Evolutionary conservation across 768 basidiomycete genomes (phyloP).

Genomic region (Paxillus involutus): DNA sequence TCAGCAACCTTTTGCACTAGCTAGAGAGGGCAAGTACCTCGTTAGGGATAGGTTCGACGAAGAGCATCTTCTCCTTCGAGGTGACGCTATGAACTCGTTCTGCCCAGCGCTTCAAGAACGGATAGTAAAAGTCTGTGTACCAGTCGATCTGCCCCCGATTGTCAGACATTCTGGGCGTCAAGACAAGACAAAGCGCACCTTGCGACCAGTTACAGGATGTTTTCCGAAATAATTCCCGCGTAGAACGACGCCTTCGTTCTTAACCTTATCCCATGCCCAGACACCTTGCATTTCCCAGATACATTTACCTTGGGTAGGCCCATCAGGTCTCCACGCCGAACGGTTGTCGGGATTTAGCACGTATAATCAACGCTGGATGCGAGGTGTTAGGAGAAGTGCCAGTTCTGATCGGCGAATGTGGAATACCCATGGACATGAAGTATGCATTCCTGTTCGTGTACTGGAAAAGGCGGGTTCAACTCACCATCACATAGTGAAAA

Average conservation of each 20-base stretch:
- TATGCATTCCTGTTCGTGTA: slow-evolving; percentile 35
- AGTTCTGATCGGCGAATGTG: slow-evolving; percentile 88
- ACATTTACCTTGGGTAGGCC: slow-evolving; percentile 62
- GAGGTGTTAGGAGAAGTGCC: slow-evolving; percentile 77
- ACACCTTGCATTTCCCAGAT: slow-evolving; percentile 95
- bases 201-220: slow-evolving; percentile 61
- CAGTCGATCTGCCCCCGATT: slow-evolving; percentile 62
- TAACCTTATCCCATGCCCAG: slow-evolving; percentile 81
- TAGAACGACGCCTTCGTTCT: slow-evolving; percentile 69
- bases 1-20: slow-evolving; percentile 2
- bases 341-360: slow-evolving; percentile 34
- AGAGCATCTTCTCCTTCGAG: slow-evolving; percentile 57
- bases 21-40: slow-evolving; percentile 53
- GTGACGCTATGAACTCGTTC: slow-evolving; percentile 51
- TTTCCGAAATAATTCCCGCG: slow-evolving; percentile 83
- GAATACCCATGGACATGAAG: slow-evolving; percentile 98
- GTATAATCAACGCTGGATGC: slow-evolving; percentile 69
- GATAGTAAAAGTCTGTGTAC: slow-evolving; percentile 85
- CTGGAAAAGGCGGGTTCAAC: background rate
- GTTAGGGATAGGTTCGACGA: slow-evolving; percentile 90
- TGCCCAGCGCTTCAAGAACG: slow-evolving; percentile 71
- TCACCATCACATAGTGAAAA: slow-evolving; percentile 46
- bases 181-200: slow-evolving; percentile 39
- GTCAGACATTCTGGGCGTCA: slow-evolving; percentile 1
- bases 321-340: slow-evolving; percentile 71